Evolutionary conservation across 176 grass and related monocot genomes (phyloP), one percentile per base, ranked within the genome.

Genomic region (Triticum timopheevii): DNA sequence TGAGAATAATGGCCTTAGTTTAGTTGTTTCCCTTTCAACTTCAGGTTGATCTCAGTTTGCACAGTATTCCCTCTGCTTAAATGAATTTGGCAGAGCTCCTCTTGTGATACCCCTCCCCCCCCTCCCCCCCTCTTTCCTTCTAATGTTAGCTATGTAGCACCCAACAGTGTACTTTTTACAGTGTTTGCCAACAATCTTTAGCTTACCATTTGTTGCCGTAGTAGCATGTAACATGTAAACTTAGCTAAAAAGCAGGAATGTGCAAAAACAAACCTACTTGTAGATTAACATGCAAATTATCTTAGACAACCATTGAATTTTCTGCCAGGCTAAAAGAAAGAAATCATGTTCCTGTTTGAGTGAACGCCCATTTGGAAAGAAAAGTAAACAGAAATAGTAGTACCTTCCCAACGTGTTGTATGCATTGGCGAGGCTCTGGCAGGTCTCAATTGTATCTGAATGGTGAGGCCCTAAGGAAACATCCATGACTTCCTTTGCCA

Each of bases 351-450:
- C 39, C 7, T 52, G 28, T 85, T 10, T 77, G 13, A 76, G 49
- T 27, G 15, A 30, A 76, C 5, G 2, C 8, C 8, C 20, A n/a
- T 79, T 59, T 70, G 49, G 12, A 54, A 2, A 4, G 64, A 24
- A 54, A 8, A 20, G 15, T 0, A 1, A 30, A 68, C 6, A 65
- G 39, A 72, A 82, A 70, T 39, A 6, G 35, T 36, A 0, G 6
- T 85, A 99, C 97, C 97, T 99, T 90, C 89, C 94, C 89, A 94
- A 91, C 23, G 88, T 50, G 34, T 76, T 88, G 69, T 96, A 98
- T 72, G 97, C 94, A 79, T 94, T 96, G 36, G 97, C 93, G 12
- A 98, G 93, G 87, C 90, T 98, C 90, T 96, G 97, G 82, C 86
- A 94, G 20, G 92, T 83, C 85, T 93, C 88, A 17, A 98, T 96